Percentiles rank a stretch among this genome's conserved stretches.
These are phyloP conservation scores for Aspergillus incahuasiensis DNA, from an alignment of 495 filamentous ascomycete genomes.

Conservation along the genomic window DNA sequence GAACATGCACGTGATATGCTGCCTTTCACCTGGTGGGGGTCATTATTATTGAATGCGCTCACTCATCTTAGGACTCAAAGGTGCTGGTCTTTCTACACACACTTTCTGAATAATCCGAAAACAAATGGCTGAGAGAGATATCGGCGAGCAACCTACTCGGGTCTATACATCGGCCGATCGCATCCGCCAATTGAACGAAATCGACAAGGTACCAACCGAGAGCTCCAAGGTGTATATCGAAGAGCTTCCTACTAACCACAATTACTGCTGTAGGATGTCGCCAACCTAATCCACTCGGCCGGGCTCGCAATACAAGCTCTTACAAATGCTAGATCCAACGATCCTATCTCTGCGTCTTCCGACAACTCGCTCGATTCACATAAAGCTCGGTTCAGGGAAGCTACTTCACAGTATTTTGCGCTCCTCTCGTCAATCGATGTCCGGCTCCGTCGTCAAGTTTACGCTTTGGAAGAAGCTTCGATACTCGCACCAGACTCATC, in stretches of 20 bases:
- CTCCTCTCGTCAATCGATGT: conserved; percentile 66
- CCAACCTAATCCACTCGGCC: conserved; percentile 60
- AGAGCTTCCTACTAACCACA: neutral
- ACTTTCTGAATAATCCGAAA: neutral
- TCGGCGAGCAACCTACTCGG: conserved; percentile 12
- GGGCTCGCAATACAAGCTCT: conserved; percentile 66
- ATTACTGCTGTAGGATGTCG: conserved; percentile 43
- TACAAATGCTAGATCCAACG: conserved; percentile 45
- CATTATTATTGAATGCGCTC: neutral
- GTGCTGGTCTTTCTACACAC: neutral
- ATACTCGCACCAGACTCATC: conserved; percentile 52
- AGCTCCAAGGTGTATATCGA: neutral
- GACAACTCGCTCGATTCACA: conserved; percentile 47
- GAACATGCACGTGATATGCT: neutral
- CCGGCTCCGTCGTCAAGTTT: conserved; percentile 69
- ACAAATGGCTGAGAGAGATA: conserved; percentile 21
- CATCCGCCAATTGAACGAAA: conserved; percentile 70
- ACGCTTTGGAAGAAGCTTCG: conserved; percentile 70
- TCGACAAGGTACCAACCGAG: conserved; percentile 58
- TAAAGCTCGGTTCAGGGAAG: conserved; percentile 54
- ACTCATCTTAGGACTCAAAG: neutral
- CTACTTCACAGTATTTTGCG: conserved; percentile 63
- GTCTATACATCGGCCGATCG: conserved; percentile 62
- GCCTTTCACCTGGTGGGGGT: neutral
- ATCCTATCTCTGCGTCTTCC: conserved; percentile 18